Percentiles rank a stretch among this genome's conserved stretches.
phyloP scores from a whole-genome alignment of 2,329 filamentous ascomycete genomes.

The Ophiostoma triangulosporum region DNA sequence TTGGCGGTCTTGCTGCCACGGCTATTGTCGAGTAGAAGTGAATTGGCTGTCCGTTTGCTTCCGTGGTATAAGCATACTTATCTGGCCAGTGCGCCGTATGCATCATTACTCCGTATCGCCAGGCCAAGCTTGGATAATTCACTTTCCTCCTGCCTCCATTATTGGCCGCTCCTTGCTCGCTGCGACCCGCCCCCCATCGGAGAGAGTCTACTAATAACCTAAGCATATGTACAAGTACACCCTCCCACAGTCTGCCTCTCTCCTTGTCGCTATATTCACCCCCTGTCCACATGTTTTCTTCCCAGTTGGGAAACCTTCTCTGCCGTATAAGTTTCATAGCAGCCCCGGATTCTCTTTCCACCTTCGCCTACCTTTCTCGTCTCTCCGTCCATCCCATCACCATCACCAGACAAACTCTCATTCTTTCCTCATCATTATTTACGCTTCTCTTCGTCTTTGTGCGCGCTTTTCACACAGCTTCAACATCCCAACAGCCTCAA shows the following conservation, averaged over 20 bases:
- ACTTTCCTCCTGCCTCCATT: background rate
- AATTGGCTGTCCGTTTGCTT: background rate
- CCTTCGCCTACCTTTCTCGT: background rate
- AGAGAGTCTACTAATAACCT: background rate
- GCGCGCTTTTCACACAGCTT: background rate
- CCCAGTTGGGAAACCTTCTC: conserved; percentile 1
- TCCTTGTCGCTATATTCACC: conserved; percentile 6
- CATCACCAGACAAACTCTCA: background rate
- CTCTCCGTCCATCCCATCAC: background rate
- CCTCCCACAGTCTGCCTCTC: background rate
- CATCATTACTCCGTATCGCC: no score
- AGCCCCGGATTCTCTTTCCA: background rate
- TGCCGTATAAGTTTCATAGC: conserved; percentile 1
- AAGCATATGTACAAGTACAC: no score
- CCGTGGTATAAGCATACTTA: background rate
- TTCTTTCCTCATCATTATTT: background rate
- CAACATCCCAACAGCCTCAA: background rate
- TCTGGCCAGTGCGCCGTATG: no score
- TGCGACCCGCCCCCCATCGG: background rate
- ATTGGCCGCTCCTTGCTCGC: background rate
- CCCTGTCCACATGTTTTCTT: conserved; percentile 4
- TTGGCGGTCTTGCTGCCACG: background rate
- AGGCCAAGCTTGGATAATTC: background rate
- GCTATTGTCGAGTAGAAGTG: background rate
- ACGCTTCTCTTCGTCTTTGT: background rate